Evolutionary conservation across 1,284 basidiomycete genomes (phyloP), one percentile per base, ranked within the genome.

Genomic region (Gomphus bonarii): DNA sequence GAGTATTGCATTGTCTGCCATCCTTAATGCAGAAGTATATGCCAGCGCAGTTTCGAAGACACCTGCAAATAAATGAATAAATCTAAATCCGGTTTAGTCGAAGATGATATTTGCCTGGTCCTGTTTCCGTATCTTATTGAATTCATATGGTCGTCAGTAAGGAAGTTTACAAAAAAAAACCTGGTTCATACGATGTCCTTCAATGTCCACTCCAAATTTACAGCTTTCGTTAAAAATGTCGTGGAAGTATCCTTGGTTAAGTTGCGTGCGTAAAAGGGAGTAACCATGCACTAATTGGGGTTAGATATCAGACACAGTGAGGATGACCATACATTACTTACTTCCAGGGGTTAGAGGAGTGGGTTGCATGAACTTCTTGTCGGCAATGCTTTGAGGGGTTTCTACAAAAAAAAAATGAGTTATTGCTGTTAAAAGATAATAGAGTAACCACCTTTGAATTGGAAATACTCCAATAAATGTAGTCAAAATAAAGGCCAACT

Each of bases 31-130:
- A 30, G 84, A 79, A 1, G 89, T 93, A 67, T 97, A 98, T 11
- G 90, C 90, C 35, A 99, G 75, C 0, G 95, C 95, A 2, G 95
- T 95, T 69, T 99, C 95, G 60, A 88, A 86, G 1, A 99, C 95
- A 9, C 79, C 79, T 31, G 14, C 71, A 75, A 0, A 31, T 55
- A 18, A 22, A n/a, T 54, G 49, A 58, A 48, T 44, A 54, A 16
- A 7, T 56, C 48, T 54, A 36, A 22, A 25, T 20, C n/a, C 5
- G 16, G 20, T 51, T 4, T 44, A 61, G 36, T 54, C 43, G 42
- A 48, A 25, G 28, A 14, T 8, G 7, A 30, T 16, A 43, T 49
- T 12, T 38, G 40, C 87, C 87, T 4, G 92, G 91, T 1, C 94
- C 95, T 0, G 95, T 97, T 71, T 98, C 95, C 33, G 95, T 97